Conservation (phyloP, 2,329 filamentous ascomycete genomes). For the Keithomyces neogunnii region DNA sequence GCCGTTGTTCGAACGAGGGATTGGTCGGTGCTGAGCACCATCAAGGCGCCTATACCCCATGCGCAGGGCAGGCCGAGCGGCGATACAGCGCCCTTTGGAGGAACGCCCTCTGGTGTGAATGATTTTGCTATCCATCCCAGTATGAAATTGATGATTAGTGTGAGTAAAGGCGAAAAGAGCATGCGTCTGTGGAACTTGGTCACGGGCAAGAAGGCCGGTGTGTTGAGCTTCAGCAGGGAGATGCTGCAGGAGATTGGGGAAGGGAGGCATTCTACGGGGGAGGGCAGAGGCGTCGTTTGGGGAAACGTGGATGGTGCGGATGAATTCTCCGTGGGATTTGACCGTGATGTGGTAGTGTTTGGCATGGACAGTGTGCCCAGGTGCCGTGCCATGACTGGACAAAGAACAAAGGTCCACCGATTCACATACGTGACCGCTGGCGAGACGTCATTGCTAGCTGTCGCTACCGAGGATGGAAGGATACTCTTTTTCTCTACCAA, state of each 20-base stretch:
- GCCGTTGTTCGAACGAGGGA: conserved; percentile 81
- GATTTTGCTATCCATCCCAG: conserved; percentile 93
- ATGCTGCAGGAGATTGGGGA: conserved; percentile 71
- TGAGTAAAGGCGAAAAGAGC: conserved; percentile 79
- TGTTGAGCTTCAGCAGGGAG: conserved; percentile 72
- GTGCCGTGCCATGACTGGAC: conserved; percentile 60
- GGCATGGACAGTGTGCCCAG: conserved; percentile 79
- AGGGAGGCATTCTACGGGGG: conserved; percentile 66
- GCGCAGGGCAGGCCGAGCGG: conserved; percentile 73
- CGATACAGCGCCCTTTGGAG: conserved; percentile 77
- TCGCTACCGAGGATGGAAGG: conserved; percentile 86
- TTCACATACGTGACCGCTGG: conserved; percentile 61
- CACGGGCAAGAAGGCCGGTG: conserved; percentile 90
- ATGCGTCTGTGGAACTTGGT: conserved; percentile 97
- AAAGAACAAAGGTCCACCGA: conserved; percentile 74
- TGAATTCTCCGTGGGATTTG: conserved; percentile 84
- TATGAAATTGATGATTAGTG: conserved; percentile 92
- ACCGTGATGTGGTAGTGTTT: conserved; percentile 76
- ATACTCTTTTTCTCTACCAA: conserved; percentile 75
- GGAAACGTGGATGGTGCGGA: conserved; percentile 59
- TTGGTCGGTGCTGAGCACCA: conserved; percentile 78
- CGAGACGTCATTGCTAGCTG: conserved; percentile 49
- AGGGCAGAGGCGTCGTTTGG: conserved; percentile 79
- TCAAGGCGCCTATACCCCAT: conserved; percentile 84
- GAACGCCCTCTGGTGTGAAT: conserved; percentile 80